Evolutionary conservation across 441 rosid species (phyloP).

Genomic region (Rhodomyrtus psidioides): DNA sequence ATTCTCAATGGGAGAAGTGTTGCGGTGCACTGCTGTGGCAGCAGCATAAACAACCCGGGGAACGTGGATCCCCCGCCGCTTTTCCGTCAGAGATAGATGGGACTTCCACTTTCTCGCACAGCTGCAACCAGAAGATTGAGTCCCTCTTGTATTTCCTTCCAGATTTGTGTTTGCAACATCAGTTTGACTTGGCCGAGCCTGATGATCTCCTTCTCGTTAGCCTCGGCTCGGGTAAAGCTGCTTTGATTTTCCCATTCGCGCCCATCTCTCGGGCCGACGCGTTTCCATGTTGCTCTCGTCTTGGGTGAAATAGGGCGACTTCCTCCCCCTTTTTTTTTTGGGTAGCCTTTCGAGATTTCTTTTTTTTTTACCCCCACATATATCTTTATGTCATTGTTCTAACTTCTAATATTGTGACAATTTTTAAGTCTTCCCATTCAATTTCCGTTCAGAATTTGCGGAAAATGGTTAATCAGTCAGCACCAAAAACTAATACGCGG

Average conservation of each 20-base stretch:
- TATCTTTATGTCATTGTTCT: background rate
- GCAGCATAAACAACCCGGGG: slow-evolving; percentile 19
- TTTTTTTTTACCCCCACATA: background rate
- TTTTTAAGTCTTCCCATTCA: background rate
- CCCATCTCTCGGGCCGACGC: too few species aligned
- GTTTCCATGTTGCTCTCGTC: too few species aligned
- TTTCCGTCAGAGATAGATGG: slow-evolving; percentile 39
- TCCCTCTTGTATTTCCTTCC: background rate
- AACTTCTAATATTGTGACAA: too few species aligned
- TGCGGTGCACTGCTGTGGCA: slow-evolving; percentile 27
- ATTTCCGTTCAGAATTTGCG: background rate
- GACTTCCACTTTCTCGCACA: slow-evolving; percentile 35
- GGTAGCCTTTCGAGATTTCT: too few species aligned
- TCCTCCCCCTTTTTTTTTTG: too few species aligned
- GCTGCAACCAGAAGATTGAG: slow-evolving; percentile 24
- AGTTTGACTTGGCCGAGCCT: background rate
- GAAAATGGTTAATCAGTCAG: background rate
- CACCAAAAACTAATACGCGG: background rate
- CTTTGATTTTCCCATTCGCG: too few species aligned
- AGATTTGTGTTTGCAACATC: background rate
- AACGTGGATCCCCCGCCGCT: slow-evolving; percentile 46
- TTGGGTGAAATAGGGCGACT: too few species aligned
- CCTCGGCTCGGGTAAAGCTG: too few species aligned
- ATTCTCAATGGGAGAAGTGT: slow-evolving; percentile 55
- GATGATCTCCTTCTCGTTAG: background rate